Percentiles rank a stretch among this genome's conserved stretches.
Conservation (phyloP, 2,329 filamentous ascomycete genomes). For the Fragosphaeria purpurea region DNA sequence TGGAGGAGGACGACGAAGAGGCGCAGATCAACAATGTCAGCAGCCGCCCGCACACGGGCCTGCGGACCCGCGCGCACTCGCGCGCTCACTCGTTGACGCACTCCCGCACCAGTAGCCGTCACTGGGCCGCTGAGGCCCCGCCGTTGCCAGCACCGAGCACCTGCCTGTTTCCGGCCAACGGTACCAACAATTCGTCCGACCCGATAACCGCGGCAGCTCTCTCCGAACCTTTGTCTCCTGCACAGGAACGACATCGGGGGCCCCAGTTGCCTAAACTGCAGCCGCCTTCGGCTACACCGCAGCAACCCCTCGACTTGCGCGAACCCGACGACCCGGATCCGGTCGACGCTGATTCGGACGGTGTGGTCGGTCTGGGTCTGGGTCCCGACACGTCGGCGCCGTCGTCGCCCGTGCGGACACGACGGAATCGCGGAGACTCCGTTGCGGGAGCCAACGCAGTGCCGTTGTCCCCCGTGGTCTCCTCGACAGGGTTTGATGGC, state of each 20-base stretch:
- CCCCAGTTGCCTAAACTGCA: neutral
- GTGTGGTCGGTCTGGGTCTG: neutral
- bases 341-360: conserved; percentile 1
- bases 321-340: conserved; percentile 10
- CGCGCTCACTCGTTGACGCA: no score
- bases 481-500: neutral
- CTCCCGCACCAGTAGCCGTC: neutral
- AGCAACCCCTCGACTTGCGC: neutral
- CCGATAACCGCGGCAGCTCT: no score
- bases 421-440: neutral
- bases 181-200: neutral
- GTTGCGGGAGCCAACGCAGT: neutral
- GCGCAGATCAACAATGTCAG: conserved; percentile 1
- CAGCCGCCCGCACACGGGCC: conserved; percentile 1
- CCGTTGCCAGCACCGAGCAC: conserved; percentile 1
- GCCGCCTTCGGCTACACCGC: neutral
- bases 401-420: conserved; percentile 1
- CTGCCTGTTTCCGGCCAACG: neutral
- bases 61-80: neutral
- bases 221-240: no score
- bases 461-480: conserved; percentile 1
- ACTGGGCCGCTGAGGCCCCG: neutral
- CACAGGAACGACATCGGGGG: neutral
- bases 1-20: conserved; percentile 1
- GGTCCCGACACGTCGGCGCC: neutral